A percentile compares a stretch with the other conserved stretches of the same genome.
phyloP scores from a whole-genome alignment of 768 basidiomycete species.

The Xerocomus brunneocitrinus region DNA sequence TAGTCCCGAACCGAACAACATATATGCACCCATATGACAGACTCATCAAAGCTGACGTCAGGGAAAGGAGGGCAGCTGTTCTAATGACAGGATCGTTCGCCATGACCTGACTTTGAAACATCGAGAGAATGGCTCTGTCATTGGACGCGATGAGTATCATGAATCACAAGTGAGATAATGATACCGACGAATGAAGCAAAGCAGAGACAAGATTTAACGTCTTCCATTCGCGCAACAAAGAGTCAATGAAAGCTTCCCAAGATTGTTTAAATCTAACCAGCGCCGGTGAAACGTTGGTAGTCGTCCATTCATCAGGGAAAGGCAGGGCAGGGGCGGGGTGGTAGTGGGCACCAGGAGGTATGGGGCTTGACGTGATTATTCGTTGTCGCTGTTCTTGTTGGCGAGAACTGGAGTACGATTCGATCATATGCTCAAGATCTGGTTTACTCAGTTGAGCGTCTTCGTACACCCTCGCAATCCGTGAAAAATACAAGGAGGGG shows the following conservation, averaged over 20 bases:
- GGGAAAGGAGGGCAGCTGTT: slow-evolving; percentile 57
- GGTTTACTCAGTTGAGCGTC: slow-evolving; percentile 74
- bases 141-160: neutral
- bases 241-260: slow-evolving; percentile 72
- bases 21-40: slow-evolving; percentile 70
- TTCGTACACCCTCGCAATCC: slow-evolving; percentile 71
- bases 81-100: slow-evolving; percentile 58
- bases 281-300: slow-evolving; percentile 53
- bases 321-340: slow-evolving; percentile 32
- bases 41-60: slow-evolving; percentile 66
- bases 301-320: slow-evolving; percentile 51
- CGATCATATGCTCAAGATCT: slow-evolving; percentile 56
- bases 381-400: slow-evolving; percentile 14
- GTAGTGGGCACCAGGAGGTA: slow-evolving; percentile 25
- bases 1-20: slow-evolving; percentile 65
- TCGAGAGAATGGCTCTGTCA: slow-evolving; percentile 59
- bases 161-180: neutral
- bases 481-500: slow-evolving; percentile 76
- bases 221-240: slow-evolving; percentile 71
- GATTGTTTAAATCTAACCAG: slow-evolving; percentile 57
- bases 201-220: slow-evolving; percentile 72
- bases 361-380: slow-evolving; percentile 20
- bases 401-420: slow-evolving; percentile 25
- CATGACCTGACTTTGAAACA: slow-evolving; percentile 54
- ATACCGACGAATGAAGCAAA: slow-evolving; percentile 45